Evolutionary conservation across 2,329 filamentous ascomycete genomes (phyloP), one percentile per base, ranked within the genome.

Genomic region (Neocucurbitaria cava): DNA sequence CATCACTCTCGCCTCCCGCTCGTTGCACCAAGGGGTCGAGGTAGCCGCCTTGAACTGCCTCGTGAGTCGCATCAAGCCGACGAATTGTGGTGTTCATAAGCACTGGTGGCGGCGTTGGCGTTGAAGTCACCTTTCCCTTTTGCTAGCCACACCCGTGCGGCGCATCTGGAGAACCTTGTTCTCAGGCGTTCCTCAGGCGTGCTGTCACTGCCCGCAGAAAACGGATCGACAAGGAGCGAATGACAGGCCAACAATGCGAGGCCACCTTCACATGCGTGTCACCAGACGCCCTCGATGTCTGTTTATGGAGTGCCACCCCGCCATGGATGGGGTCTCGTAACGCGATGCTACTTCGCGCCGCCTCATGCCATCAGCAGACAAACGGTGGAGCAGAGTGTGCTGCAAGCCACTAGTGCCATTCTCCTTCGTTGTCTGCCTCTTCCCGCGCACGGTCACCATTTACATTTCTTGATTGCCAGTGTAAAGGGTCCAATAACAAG

Each of bases 151-250:
- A 71, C 41, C 69, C 66, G 68, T 64, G 65, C 57, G 59, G 61
- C 61, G 58, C 50, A 64, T 71, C 64, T 69, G 66, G 69, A 71
- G 68, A 70, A 69, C 64, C 68, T 55, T 69, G 65, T 52, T 48
- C n/a, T 59, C 42, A 58, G 54, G 54, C 59, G 31, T 58, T 52
- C 46, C n/a, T 59, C 42, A 56, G 54, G 54, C 59, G 31, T 58
- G 50, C 52, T 49, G 31, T 44, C 38, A 40, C 42, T 28, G 42
- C 41, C 41, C 38, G 35, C 45, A 53, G 48, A 41, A 42, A 21
- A 8, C 52, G 54, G 56, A 30, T 46, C 59, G 54, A 59, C 59
- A 59, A 40, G 52, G 44, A 58, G 39, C 63, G 52, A 65, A 62
- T 68, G 15, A 17, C 3, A 54, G 56, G 56, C 56, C 54, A 38